Evolutionary conservation across 106 monocot genomes (phyloP), one percentile per base, ranked within the genome.

Genomic region (Agapanthus africanus): DNA sequence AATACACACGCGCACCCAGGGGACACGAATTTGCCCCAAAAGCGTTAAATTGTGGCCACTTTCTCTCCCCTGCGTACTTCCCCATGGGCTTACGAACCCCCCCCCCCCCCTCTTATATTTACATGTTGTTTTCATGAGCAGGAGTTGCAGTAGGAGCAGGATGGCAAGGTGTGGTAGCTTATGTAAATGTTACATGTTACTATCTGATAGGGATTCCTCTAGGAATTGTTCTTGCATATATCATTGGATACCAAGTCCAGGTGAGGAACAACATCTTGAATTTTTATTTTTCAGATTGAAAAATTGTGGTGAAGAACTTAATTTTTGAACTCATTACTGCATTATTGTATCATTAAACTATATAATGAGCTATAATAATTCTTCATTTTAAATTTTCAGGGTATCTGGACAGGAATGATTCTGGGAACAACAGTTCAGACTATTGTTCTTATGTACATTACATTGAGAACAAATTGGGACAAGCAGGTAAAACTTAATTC

Each of bases 331-430:
- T n/a, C n/a, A n/a, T n/a, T n/a, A n/a, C n/a, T n/a, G n/a, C n/a
- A n/a, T n/a, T n/a, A n/a, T n/a, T n/a, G n/a, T n/a, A n/a, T n/a
- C n/a, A n/a, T n/a, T n/a, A n/a, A n/a, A n/a, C n/a, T n/a, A n/a
- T n/a, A n/a, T n/a, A n/a, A n/a, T n/a, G 32, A 32, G 15, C 59
- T 59, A 15, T 16, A 59, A 52, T 0, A 32, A 59, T 59, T 59
- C 19, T 27, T 56, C 18, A 15, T 19, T 34, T 61, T 19, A 5
- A 49, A 27, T 0, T 66, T 68, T 28, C 79, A 91, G 91, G 91
- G 91, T 18, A 80, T 95, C 41, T 91, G 91, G 88, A 76, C 91
- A 39, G 95, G 95, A 19, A 95, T 95, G 95, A 67, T 95, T 40
- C 2, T 91, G 35, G 95, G 95, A 15, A 85, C 84, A 41, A 60